These are phyloP conservation scores for Aspergillus steynii DNA, from an alignment of 495 filamentous ascomycete genomes.

Conservation along the genomic window DNA sequence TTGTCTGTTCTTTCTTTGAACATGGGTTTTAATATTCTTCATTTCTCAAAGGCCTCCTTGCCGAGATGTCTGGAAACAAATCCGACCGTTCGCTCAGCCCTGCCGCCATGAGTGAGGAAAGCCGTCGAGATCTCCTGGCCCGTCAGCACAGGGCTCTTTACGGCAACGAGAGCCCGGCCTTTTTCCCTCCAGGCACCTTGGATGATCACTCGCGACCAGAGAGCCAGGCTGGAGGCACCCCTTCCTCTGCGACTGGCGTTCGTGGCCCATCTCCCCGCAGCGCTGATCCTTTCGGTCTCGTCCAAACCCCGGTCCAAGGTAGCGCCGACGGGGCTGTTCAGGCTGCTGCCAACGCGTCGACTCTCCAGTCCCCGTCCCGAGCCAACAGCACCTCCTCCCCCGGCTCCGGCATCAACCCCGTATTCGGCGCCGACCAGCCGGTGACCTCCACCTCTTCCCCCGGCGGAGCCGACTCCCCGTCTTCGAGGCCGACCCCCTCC, in stretches of 20 bases:
- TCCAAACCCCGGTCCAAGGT: conserved; percentile 39
- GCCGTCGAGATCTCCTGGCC: conserved; percentile 92
- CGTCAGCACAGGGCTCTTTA: conserved; percentile 93
- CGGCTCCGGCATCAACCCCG: conserved; percentile 62
- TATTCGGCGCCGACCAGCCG: conserved; percentile 66
- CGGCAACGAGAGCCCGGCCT: conserved; percentile 67
- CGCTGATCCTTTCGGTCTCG: conserved; percentile 62
- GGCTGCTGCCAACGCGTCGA: conserved; percentile 21
- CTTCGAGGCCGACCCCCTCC: conserved; percentile 55
- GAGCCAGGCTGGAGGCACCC: conserved; percentile 57
- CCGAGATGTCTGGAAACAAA: conserved; percentile 81
- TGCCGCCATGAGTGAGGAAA: conserved; percentile 88
- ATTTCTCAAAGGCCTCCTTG: conserved; percentile 67
- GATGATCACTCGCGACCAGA: conserved; percentile 65
- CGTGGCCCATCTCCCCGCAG: conserved; percentile 61
- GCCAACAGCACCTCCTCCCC: conserved; percentile 89
- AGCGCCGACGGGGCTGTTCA: conserved; percentile 43
- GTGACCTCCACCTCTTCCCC: conserved; percentile 90
- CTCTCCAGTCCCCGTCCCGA: conserved; percentile 68
- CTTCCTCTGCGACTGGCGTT: conserved; percentile 50
- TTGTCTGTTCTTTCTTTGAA: conserved; percentile 30
- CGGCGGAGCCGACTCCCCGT: conserved; percentile 83
- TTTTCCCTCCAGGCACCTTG: conserved; percentile 59
- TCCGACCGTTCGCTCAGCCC: conserved; percentile 92
- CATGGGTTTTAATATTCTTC: conserved; percentile 49